A percentile compares a stretch with the other conserved stretches of the same genome.
These are phyloP conservation scores for Chaetoceros tenuissimus DNA, from an alignment of 108 stramenopile genomes.

Conservation along the genomic window DNA sequence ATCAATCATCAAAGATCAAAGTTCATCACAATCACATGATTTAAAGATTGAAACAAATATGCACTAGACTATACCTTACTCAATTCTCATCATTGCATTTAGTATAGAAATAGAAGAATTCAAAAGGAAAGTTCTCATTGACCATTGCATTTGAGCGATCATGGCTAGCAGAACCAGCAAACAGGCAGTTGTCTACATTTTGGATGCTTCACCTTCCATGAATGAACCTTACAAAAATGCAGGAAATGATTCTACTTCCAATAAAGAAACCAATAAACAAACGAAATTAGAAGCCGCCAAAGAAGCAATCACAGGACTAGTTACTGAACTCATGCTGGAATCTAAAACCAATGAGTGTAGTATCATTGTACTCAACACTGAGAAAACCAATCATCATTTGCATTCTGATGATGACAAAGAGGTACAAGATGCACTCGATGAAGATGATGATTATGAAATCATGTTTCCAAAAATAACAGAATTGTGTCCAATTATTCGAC, in stretches of 20 bases:
- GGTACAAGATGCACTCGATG: constrained; percentile 17
- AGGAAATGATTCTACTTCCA: neutral
- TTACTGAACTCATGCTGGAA: constrained; percentile 57
- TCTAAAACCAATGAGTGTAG: constrained; percentile 45
- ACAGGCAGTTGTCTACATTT: constrained; percentile 61
- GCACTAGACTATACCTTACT: neutral
- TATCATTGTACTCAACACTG: constrained; percentile 47
- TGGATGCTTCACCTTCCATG: constrained; percentile 67
- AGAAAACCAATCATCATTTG: constrained; percentile 45
- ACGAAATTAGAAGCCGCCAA: constrained; percentile 43
- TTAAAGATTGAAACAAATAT: neutral
- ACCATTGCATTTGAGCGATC: neutral
- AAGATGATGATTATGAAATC: constrained; percentile 15
- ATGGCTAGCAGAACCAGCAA: constrained; percentile 27
- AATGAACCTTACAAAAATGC: constrained; percentile 15
- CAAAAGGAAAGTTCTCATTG: neutral
- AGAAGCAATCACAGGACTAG: constrained; percentile 27
- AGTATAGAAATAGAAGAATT: neutral
- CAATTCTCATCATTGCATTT: neutral
- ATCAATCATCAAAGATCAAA: neutral
- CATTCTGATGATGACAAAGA: constrained; percentile 8
- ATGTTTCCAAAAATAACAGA: constrained; percentile 66
- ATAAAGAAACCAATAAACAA: neutral
- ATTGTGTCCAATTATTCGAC: constrained; percentile 32
- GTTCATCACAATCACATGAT: neutral